These are phyloP conservation scores for Didymella sp. DNA, from an alignment of 2,329 filamentous ascomycete species.

Conservation along the genomic window DNA sequence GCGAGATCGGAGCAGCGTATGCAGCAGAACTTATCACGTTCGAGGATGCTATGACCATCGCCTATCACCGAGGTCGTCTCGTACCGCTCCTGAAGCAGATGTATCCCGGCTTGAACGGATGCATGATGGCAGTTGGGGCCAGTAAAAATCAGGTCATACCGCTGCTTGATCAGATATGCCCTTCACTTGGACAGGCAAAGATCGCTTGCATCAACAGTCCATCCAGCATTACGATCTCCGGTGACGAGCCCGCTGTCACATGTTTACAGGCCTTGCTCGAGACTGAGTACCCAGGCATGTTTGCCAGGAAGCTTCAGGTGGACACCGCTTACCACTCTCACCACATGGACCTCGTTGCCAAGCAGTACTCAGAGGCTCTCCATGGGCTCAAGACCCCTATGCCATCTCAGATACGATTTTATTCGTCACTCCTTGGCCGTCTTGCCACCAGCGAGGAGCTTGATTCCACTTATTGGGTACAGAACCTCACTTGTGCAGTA, in stretches of 20 bases:
- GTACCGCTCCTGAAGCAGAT: background rate
- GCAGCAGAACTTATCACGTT: slow-evolving; percentile 29
- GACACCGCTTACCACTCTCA: slow-evolving; percentile 40
- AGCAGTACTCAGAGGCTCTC: slow-evolving; percentile 24
- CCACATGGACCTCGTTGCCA: slow-evolving; percentile 27
- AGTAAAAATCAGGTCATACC: background rate
- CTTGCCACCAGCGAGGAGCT: slow-evolving; percentile 6
- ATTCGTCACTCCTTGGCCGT: slow-evolving; percentile 2
- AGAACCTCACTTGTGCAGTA: slow-evolving; percentile 15
- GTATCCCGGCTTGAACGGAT: background rate
- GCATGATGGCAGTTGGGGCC: slow-evolving; percentile 4
- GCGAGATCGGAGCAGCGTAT: slow-evolving; percentile 41
- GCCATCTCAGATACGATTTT: background rate
- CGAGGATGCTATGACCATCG: slow-evolving; percentile 18
- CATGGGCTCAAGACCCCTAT: background rate
- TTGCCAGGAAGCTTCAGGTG: slow-evolving; percentile 47
- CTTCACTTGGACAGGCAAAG: slow-evolving; percentile 10
- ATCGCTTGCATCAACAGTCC: slow-evolving; percentile 51
- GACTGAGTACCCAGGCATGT: slow-evolving; percentile 41
- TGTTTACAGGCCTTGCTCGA: slow-evolving; percentile 44
- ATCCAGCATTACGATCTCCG: slow-evolving; percentile 54
- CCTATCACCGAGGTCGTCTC: slow-evolving; percentile 27
- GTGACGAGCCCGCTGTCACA: slow-evolving; percentile 50
- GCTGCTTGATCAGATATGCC: background rate
- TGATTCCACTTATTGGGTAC: slow-evolving; percentile 17